Base-by-base conservation (phyloP, 2,329 filamentous ascomycete species). In the Fusarium sp. region DNA sequence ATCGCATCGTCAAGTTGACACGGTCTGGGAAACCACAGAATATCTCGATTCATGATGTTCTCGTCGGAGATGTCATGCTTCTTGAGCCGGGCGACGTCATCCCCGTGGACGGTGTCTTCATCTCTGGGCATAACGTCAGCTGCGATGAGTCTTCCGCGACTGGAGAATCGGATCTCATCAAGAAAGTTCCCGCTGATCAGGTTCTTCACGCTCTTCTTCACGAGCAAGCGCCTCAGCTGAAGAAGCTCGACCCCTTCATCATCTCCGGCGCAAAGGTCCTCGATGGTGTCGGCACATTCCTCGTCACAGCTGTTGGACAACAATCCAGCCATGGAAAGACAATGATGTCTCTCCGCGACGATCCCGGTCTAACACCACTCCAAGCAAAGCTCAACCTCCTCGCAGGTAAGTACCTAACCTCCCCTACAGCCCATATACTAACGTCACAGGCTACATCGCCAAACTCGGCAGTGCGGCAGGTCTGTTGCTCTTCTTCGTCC, bases 141-240 rank as follows among this genome's bases (percentile, higher is more conserved):
- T 93, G 90, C 72, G 91, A 93, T 69, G 91, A 93, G 74, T 92
- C 89, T 7, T 92, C 90, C 9, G 89, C 89, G 1, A 93, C 91
- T 31, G 91, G 91, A 62, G 91, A 93, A 78, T 92, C 90, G 1
- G 90, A 93, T 71, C 84, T 89, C 47, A 86, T 92, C 75, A 91
- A 89, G 78, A 93, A 93, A 80, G 87, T 84, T 0, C 76, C 82
- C 5, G 89, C 85, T 6, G 83, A 88, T n/a, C 83, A 87, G 49
- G 89, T 89, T 52, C 87, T 86, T 78, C 80, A 84, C 28, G 81
- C 83, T 11, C 81, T 91, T 13, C 6, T 66, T 4, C 37, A 62
- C 0, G 81, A 85, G 38, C 82, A 83, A 13, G 84, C 80, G 20
- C 83, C 84, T n/a, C 82, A 71, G 18, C 63, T 74, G 18, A 76